These are phyloP conservation scores for Hordeum marinum DNA, from an alignment of 176 grass and related monocot genomes.

Conservation along the genomic window DNA sequence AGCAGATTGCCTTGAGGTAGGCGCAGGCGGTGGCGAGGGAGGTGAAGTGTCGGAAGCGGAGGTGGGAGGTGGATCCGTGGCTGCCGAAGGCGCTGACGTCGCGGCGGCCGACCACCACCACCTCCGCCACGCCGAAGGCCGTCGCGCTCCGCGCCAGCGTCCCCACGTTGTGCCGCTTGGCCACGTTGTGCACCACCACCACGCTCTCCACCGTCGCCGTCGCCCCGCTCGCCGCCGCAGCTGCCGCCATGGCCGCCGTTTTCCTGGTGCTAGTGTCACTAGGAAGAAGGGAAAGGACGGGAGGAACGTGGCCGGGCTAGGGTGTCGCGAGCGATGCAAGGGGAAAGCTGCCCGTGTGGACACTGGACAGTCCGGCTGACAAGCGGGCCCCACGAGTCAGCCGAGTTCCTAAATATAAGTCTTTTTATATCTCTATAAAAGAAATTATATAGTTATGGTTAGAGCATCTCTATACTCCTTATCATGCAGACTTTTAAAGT, in stretches of 20 bases:
- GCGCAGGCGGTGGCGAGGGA: conserved; percentile 50
- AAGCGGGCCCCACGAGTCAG: neutral
- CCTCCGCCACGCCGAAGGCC: conserved; percentile 75
- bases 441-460: too few relatives aligned
- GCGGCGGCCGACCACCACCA: conserved; percentile 73
- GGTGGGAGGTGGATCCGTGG: conserved; percentile 78
- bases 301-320: neutral
- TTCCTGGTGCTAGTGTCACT: neutral
- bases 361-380: neutral
- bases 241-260: conserved; percentile 18
- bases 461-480: too few relatives aligned
- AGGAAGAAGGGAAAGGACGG: neutral
- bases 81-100: conserved; percentile 89
- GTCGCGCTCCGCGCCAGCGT: conserved; percentile 77
- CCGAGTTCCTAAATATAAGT: too few relatives aligned
- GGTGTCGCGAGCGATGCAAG: neutral
- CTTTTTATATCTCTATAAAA: too few relatives aligned
- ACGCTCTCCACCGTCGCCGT: conserved; percentile 44
- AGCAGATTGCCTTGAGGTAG: conserved; percentile 60
- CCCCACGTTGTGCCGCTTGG: conserved; percentile 88
- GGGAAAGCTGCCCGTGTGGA: neutral
- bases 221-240: neutral
- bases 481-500: too few relatives aligned
- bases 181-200: conserved; percentile 77
- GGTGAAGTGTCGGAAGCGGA: conserved; percentile 71